Evolutionary conservation across 2,329 filamentous ascomycete species (phyloP).

Genomic region (Cercospora citrullina): DNA sequence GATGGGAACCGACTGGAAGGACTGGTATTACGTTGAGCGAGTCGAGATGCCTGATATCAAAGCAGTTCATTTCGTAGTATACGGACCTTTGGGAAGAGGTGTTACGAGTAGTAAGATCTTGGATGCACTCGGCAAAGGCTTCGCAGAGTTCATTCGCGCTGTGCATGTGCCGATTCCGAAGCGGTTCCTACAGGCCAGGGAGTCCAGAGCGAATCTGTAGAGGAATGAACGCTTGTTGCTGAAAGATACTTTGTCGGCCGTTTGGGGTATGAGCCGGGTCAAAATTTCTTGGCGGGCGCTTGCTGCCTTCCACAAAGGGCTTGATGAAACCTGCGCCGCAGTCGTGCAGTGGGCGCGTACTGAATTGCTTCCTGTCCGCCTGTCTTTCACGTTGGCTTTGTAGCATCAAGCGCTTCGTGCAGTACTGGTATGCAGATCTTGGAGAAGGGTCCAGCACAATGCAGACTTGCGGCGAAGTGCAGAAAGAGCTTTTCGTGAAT

Average conservation of each 20-base stretch:
- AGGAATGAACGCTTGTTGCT: neutral
- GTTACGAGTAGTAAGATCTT: slow-evolving; percentile 29
- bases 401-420: slow-evolving; percentile 3
- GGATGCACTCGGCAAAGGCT: slow-evolving; percentile 32
- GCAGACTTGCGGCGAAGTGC: neutral
- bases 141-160: slow-evolving; percentile 29
- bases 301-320: neutral
- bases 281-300: slow-evolving; percentile 8
- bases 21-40: slow-evolving; percentile 38
- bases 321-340: neutral
- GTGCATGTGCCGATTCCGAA: slow-evolving; percentile 29
- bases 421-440: neutral
- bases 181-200: slow-evolving; percentile 25
- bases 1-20: slow-evolving; percentile 35
- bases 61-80: slow-evolving; percentile 43
- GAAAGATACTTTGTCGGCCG: neutral
- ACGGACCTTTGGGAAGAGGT: slow-evolving; percentile 30
- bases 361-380: neutral
- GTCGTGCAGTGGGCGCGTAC: neutral
- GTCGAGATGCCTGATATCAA: slow-evolving; percentile 43
- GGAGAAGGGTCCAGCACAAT: neutral
- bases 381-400: neutral
- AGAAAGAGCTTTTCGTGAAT: neutral
- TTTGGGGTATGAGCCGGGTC: neutral
- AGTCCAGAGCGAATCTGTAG: slow-evolving; percentile 12